These are phyloP conservation scores for Paramyrothecium roridum DNA, from an alignment of 2,329 filamentous ascomycete genomes.

Conservation along the genomic window DNA sequence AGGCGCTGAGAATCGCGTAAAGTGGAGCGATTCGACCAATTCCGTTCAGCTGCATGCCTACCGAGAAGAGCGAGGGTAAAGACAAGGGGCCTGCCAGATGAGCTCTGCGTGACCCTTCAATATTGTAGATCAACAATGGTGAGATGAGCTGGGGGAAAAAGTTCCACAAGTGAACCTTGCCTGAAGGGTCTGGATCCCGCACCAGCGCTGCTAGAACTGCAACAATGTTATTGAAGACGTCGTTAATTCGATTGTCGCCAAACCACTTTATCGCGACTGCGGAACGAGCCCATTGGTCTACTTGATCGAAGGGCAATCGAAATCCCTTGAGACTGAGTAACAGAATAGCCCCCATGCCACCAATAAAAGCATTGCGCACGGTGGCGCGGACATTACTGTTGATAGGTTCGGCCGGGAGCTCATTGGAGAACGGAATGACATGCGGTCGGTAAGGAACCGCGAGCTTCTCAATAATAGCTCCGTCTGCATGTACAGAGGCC, in stretches of 20 bases:
- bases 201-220: not conserved
- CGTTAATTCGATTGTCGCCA: not conserved
- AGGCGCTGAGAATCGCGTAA: constrained; percentile 4
- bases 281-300: not conserved
- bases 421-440: not conserved
- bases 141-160: constrained; percentile 15
- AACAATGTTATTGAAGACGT: not conserved
- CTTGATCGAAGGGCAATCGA: not conserved
- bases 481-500: not conserved
- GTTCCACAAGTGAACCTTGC: not conserved
- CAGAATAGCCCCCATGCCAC: not conserved
- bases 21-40: constrained; percentile 8
- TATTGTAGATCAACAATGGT: constrained; percentile 15
- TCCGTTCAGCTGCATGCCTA: constrained; percentile 8
- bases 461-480: not conserved
- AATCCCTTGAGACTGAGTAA: not conserved
- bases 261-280: not conserved
- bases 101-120: constrained; percentile 17
- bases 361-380: not conserved
- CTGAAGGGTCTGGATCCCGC: not conserved
- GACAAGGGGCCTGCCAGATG: constrained; percentile 9
- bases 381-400: not conserved
- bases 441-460: not conserved
- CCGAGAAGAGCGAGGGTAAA: constrained; percentile 9
- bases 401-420: not conserved